A percentile compares a stretch with the other conserved stretches of the same genome.
These are phyloP conservation scores for Cyclotella kingstonii DNA, from an alignment of 108 stramenopile genomes.

Conservation along the genomic window DNA sequence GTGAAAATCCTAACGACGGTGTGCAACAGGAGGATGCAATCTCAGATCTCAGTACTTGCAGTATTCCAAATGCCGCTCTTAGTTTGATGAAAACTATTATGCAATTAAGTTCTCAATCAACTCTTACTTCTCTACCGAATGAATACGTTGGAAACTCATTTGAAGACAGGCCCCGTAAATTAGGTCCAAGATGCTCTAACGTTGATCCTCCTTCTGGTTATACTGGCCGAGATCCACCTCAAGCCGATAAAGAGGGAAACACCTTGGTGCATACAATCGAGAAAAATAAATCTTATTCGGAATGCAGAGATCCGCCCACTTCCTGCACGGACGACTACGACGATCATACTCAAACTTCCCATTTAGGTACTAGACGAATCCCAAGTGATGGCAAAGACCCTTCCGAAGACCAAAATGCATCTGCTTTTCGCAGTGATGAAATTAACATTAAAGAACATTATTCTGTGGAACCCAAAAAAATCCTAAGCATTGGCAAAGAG, in stretches of 20 bases:
- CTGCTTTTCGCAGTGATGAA: no score
- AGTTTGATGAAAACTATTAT: no score
- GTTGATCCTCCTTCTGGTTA: slow-evolving; percentile 7
- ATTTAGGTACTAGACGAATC: not conserved
- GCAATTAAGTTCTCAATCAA: no score
- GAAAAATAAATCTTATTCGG: not conserved
- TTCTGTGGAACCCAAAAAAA: no score
- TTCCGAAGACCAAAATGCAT: no score
- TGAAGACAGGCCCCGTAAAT: not conserved
- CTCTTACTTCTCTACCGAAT: not conserved
- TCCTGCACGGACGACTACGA: not conserved
- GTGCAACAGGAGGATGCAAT: no score
- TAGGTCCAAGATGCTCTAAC: not conserved
- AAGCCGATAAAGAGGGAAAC: not conserved
- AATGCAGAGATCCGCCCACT: slow-evolving; percentile 1
- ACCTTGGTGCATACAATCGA: not conserved
- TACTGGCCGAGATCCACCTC: not conserved
- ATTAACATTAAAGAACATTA: no score
- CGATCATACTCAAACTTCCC: not conserved
- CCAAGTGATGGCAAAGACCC: not conserved
- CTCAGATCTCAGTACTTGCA: no score
- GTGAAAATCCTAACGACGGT: no score
- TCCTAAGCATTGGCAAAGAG: no score
- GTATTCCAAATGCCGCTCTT: no score
- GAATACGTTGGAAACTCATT: not conserved